Conservation (phyloP, 108 stramenopile species). For the Skeletonema marinoi region DNA sequence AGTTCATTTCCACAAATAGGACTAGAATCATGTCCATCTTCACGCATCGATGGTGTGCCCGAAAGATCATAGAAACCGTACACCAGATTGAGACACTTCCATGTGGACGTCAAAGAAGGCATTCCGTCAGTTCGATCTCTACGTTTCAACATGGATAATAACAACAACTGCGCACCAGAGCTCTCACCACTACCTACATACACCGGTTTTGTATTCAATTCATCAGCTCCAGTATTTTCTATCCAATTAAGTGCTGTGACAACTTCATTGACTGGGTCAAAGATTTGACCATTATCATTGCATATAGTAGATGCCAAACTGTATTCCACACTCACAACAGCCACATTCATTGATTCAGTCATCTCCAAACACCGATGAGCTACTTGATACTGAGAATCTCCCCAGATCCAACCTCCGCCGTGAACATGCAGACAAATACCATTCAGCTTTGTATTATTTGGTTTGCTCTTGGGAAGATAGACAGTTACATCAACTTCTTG, state of each 20-base stretch:
- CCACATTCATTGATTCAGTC: conserved; percentile 28
- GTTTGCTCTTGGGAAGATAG: conserved; percentile 19
- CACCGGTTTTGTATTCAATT: conserved; percentile 15
- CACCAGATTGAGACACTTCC: conserved; percentile 45
- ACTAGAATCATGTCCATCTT: conserved; percentile 30
- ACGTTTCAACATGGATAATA: conserved; percentile 41
- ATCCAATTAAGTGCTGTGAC: conserved; percentile 38
- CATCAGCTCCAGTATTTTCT: conserved; percentile 21
- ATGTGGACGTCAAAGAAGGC: neutral
- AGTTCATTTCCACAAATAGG: conserved; percentile 42
- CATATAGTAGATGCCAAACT: neutral
- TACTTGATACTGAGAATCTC: conserved; percentile 44
- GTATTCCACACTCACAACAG: conserved; percentile 47
- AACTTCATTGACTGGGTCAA: conserved; percentile 41
- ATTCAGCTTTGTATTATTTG: conserved; percentile 6
- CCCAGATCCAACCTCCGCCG: conserved; percentile 50
- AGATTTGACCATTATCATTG: conserved; percentile 5
- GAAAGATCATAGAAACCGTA: conserved; percentile 43
- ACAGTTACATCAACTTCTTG: conserved; percentile 38
- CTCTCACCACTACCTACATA: conserved; percentile 50
- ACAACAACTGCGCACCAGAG: conserved; percentile 45
- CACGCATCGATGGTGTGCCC: conserved; percentile 26
- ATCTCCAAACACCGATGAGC: conserved; percentile 52
- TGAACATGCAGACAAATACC: conserved; percentile 50
- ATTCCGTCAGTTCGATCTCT: conserved; percentile 11